phyloP scores from a whole-genome alignment of 352 stramenopile species.

The Globisporangium apiculatum region DNA sequence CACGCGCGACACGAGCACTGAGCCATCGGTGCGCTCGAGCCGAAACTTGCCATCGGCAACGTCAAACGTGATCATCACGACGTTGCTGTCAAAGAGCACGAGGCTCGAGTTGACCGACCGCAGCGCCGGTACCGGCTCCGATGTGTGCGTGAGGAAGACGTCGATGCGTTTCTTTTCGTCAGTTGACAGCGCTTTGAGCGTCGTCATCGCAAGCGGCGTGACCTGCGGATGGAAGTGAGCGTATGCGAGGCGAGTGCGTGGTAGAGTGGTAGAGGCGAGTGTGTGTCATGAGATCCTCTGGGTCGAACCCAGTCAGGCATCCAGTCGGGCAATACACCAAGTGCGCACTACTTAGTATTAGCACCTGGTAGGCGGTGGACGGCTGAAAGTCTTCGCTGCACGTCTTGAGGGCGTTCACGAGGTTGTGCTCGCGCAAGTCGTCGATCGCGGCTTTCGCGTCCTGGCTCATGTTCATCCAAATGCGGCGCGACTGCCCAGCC shows the following conservation, averaged over 20 bases:
- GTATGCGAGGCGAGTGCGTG: too few species aligned
- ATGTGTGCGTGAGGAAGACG: conserved; percentile 36
- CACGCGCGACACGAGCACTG: conserved; percentile 89
- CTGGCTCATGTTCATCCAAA: conserved; percentile 94
- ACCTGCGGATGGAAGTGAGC: conserved; percentile 40
- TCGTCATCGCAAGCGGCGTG: conserved; percentile 28
- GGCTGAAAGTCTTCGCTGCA: conserved; percentile 92
- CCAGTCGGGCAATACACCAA: too few species aligned
- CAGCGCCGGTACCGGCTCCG: conserved; percentile 19
- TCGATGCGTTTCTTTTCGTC: conserved; percentile 53
- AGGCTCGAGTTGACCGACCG: conserved; percentile 64
- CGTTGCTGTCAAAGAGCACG: conserved; percentile 87
- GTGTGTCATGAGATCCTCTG: too few species aligned
- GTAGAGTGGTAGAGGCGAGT: conserved; percentile 10
- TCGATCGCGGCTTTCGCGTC: conserved; percentile 95
- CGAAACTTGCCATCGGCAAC: conserved; percentile 85
- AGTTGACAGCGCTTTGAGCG: conserved; percentile 31
- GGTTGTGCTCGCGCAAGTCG: conserved; percentile 91
- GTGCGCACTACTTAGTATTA: neutral
- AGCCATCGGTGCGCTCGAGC: conserved; percentile 76
- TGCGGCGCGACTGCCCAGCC: conserved; percentile 67
- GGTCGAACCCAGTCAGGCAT: too few species aligned
- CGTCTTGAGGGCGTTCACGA: conserved; percentile 94
- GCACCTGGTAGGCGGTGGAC: conserved; percentile 92
- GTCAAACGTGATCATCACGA: conserved; percentile 91